These are phyloP conservation scores for Termitomyces sp. DNA, from an alignment of 768 basidiomycete species.

Conservation along the genomic window DNA sequence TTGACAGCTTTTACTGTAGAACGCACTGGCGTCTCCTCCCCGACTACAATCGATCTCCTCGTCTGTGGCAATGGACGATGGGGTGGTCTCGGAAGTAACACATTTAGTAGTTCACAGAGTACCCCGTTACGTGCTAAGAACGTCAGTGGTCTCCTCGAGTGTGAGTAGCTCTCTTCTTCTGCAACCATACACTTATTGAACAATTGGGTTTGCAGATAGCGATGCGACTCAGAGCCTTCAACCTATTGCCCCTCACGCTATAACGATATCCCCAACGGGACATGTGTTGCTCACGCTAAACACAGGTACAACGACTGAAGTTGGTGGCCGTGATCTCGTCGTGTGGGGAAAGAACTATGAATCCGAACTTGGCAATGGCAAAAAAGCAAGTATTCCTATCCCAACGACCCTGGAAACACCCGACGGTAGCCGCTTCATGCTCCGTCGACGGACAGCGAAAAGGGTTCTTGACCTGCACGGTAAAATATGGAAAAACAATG, in stretches of 20 bases:
- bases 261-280: conserved; percentile 69
- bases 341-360: conserved; percentile 73
- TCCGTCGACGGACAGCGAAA: conserved; percentile 42
- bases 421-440: conserved; percentile 55
- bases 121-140: conserved; percentile 69
- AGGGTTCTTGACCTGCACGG: conserved; percentile 57
- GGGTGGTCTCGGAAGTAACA: conserved; percentile 68
- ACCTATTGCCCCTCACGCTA: conserved; percentile 54
- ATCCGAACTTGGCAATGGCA: conserved; percentile 74
- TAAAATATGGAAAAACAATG: conserved; percentile 51
- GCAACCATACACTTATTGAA: background rate
- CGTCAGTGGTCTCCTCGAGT: conserved; percentile 83
- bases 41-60: conserved; percentile 42
- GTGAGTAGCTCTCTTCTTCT: conserved; percentile 38
- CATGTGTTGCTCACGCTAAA: conserved; percentile 75
- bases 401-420: conserved; percentile 47
- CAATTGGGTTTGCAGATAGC: conserved; percentile 45
- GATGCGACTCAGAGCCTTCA: conserved; percentile 55
- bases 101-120: conserved; percentile 67
- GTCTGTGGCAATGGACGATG: conserved; percentile 82
- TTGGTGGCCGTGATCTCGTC: conserved; percentile 60
- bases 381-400: conserved; percentile 49
- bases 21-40: conserved; percentile 23
- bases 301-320: conserved; percentile 42
- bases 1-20: conserved; percentile 75